A percentile compares a stretch with the other conserved stretches of the same genome.
phyloP scores from a whole-genome alignment of 2,329 filamentous ascomycete genomes.

The Mollisia scopiformis region DNA sequence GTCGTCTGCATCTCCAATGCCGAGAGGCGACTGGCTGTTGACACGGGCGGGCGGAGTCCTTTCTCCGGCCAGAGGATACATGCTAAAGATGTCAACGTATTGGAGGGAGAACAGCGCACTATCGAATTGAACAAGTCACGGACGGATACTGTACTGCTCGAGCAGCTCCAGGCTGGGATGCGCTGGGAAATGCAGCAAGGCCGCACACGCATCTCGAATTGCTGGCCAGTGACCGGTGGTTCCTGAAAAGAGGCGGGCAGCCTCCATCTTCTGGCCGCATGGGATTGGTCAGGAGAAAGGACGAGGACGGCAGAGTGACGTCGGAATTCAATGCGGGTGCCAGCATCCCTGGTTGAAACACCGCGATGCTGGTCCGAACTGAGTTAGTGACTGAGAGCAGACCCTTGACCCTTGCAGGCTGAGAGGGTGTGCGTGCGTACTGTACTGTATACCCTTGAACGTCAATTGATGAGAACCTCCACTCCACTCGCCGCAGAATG shows the following conservation, averaged over 20 bases:
- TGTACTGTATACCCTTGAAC: neutral
- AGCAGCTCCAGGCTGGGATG: no score
- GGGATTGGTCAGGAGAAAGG: neutral
- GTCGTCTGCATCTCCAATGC: neutral
- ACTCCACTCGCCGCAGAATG: neutral
- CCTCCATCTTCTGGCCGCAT: neutral
- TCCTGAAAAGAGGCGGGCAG: neutral
- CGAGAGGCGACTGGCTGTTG: neutral
- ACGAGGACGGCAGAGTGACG: neutral
- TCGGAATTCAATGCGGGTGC: neutral
- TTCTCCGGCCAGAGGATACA: neutral
- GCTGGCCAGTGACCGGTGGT: neutral
- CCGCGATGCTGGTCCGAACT: neutral
- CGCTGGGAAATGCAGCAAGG: neutral
- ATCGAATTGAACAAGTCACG: neutral
- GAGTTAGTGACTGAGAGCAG: no score
- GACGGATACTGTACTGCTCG: no score
- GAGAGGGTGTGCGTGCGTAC: neutral
- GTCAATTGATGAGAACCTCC: neutral
- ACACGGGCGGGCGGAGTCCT: neutral
- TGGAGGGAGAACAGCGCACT: neutral
- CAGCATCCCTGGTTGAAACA: neutral
- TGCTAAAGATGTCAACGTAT: neutral
- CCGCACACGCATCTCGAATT: neutral
- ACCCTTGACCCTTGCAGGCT: neutral